Evolutionary conservation across 176 grass and related monocot species (phyloP).

Genomic region (Carex scoparia): DNA sequence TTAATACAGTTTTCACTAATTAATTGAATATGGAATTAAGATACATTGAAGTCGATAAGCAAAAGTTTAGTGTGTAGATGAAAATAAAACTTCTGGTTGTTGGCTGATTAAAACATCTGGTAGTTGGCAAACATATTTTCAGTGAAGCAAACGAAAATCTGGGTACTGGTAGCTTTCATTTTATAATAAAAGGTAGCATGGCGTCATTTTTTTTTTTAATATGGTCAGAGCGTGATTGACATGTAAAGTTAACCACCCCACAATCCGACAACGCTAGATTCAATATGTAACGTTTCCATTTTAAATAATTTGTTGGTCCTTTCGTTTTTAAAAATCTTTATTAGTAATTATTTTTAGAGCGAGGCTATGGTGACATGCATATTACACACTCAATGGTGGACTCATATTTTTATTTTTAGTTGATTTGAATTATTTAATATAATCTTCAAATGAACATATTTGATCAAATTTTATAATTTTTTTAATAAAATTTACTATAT

Average conservation of each 20-base stretch:
- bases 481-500: too few species aligned
- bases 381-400: too few species aligned
- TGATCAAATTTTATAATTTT: too few species aligned
- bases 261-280: not conserved
- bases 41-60: too few species aligned
- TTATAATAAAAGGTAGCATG: not conserved
- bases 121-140: not conserved
- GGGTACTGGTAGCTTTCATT: not conserved
- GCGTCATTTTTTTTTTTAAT: not conserved
- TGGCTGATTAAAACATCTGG: not conserved
- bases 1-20: too few species aligned
- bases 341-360: not conserved
- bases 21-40: too few species aligned
- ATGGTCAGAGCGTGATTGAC: not conserved
- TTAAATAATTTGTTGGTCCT: not conserved
- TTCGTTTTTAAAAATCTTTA: not conserved
- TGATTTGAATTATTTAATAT: too few species aligned
- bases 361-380: too few species aligned
- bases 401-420: too few species aligned
- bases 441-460: too few species aligned
- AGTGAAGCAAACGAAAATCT: not conserved
- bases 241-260: not conserved
- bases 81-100: not conserved
- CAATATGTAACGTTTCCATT: not conserved
- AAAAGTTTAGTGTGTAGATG: not conserved